Percentiles rank a stretch among this genome's conserved stretches.
Conservation (phyloP, 129 eudicot genomes). For the Chrysanthemum seticuspe region DNA sequence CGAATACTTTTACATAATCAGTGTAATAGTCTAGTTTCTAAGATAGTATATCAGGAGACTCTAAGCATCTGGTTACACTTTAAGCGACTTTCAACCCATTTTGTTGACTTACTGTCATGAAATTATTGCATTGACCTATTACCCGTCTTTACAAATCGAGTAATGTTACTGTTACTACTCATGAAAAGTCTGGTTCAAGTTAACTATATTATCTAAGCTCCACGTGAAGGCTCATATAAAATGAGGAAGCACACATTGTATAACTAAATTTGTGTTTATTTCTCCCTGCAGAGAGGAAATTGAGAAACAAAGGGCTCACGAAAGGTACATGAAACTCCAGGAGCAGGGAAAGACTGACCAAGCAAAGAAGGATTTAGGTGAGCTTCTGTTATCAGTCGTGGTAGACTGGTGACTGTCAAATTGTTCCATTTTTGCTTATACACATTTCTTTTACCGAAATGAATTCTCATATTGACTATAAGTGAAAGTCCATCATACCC, state of each 20-base stretch:
- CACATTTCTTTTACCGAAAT: background rate
- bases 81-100: background rate
- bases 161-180: background rate
- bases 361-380: conserved; percentile 95
- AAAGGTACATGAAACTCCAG: conserved; percentile 94
- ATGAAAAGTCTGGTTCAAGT: background rate
- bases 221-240: background rate
- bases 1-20: background rate
- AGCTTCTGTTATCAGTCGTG: conserved; percentile 13
- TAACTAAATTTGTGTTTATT: background rate
- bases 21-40: background rate
- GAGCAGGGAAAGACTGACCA: conserved; percentile 98
- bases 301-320: conserved; percentile 92
- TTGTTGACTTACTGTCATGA: background rate
- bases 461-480: background rate
- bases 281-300: conserved; percentile 71
- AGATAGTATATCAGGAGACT: background rate
- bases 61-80: background rate
- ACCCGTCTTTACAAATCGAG: background rate
- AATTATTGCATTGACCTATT: background rate
- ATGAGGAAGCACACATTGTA: background rate
- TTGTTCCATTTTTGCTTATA: background rate
- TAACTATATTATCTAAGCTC: background rate
- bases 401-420: background rate
- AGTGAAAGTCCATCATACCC: background rate